Base-by-base conservation (phyloP, 116 monocot species). In the Dioscorea cayenensis region DNA sequence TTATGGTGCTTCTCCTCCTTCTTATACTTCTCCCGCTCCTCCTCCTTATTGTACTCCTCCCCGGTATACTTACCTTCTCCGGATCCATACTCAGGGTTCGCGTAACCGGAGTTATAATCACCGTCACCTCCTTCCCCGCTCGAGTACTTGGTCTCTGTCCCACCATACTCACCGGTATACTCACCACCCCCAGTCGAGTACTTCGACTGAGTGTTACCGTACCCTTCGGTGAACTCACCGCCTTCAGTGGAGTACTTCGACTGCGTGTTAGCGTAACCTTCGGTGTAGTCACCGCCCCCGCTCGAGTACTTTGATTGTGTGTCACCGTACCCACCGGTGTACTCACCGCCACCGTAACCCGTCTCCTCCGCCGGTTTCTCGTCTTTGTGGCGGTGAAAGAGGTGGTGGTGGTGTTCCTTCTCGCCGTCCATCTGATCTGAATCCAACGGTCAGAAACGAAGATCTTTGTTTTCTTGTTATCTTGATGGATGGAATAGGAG, bases 1-100 rank as follows among this genome's bases (percentile, higher is more conserved):
- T 87, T 90, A 70, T 80, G 82, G 48, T 79, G 66, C 72, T 84
- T 84, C 84, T 79, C 88, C 75, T 84, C 90, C 49, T 77, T 76
- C 72, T 81, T 61, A 27, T 75, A 74, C 20, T 52, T 28, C 75
- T 67, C 83, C 28, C 69, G 59, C 3, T 60, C 69, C 6, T 20
- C 19, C 32, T 58, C 9, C 70, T 9, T 28, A 4, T 32, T n/a
- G n/a, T n/a, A 10, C 29, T 73, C 74, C 38, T 58, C 68, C 3
- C 20, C 14, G 59, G 25, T 74, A 51, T 21, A 43, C 28, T 12
- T 29, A 27, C 28, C 63, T 69, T 14, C 9, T 13, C 72, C 51
- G 6, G 14, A 50, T 67, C 59, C 28, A 49, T 28, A 49, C 25
- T 49, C 75, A 18, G 2, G 9, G 36, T 22, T 12, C 43, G 5